phyloP scores from a whole-genome alignment of 2,329 filamentous ascomycete genomes.

The Colletotrichum sansevieriae region DNA sequence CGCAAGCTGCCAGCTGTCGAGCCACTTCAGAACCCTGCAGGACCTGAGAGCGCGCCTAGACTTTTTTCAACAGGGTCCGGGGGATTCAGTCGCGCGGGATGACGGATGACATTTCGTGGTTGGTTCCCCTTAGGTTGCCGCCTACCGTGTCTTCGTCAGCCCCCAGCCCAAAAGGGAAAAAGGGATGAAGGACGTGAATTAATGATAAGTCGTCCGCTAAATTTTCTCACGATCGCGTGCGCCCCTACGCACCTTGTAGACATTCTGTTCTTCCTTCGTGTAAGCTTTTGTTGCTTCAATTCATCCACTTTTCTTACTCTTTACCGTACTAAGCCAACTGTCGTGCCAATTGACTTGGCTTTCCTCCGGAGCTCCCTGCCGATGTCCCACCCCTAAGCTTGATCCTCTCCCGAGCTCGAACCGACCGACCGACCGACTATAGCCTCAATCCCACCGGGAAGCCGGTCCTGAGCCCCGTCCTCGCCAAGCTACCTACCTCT shows the following conservation, averaged over 20 bases:
- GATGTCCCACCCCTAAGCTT: constrained; percentile 27
- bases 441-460: constrained; percentile 23
- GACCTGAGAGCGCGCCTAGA: constrained; percentile 20
- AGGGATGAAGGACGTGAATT: constrained; percentile 21
- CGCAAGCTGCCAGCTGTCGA: neutral
- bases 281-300: neutral
- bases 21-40: constrained; percentile 24
- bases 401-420: constrained; percentile 13
- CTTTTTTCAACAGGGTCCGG: neutral
- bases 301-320: neutral
- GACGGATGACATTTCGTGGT: constrained; percentile 20
- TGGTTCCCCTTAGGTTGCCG: neutral
- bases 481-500: neutral
- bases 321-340: neutral
- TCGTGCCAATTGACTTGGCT: constrained; percentile 24
- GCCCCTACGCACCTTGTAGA: neutral
- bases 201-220: constrained; percentile 9
- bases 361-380: constrained; percentile 19
- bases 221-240: constrained; percentile 1
- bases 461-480: neutral
- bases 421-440: constrained; percentile 8
- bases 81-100: neutral
- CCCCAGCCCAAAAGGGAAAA: constrained; percentile 12
- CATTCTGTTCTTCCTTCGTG: constrained; percentile 24
- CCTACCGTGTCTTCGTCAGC: constrained; percentile 34